Percentiles rank a stretch among this genome's conserved stretches.
Conservation (phyloP, 1,139 yeast species). For the Protomyces gravidus region DNA sequence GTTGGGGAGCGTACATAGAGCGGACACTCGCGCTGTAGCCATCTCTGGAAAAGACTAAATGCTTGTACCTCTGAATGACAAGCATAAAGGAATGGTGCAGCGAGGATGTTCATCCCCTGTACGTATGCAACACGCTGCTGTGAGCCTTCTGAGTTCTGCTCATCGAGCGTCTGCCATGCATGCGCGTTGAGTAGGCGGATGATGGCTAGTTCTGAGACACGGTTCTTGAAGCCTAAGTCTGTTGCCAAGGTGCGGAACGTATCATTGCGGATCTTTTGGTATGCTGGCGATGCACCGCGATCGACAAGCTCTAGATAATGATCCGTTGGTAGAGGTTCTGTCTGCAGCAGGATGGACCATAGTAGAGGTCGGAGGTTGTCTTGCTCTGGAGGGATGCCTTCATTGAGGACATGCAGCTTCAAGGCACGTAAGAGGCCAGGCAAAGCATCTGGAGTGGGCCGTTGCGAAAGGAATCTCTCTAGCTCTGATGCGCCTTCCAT, state of each 20-base stretch:
- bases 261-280: constrained; percentile 75
- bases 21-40: constrained; percentile 64
- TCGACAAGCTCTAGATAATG: constrained; percentile 55
- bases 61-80: constrained; percentile 85
- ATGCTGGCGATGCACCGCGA: constrained; percentile 55
- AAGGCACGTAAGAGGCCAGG: constrained; percentile 1
- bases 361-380: constrained; percentile 58
- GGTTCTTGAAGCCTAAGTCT: constrained; percentile 60
- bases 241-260: constrained; percentile 82
- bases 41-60: constrained; percentile 60
- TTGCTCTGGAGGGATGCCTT: constrained; percentile 8
- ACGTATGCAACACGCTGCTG: constrained; percentile 57
- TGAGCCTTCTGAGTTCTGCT: constrained; percentile 11
- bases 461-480: constrained; percentile 3
- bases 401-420: constrained; percentile 23
- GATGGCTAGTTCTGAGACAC: constrained; percentile 65
- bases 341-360: constrained; percentile 74
- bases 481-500: constrained; percentile 13
- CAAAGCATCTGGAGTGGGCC: constrained; percentile 1
- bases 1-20: constrained; percentile 66
- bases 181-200: constrained; percentile 68
- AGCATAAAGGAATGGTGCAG: constrained; percentile 78
- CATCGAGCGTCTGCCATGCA: constrained; percentile 50
- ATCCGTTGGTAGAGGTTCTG: constrained; percentile 52
- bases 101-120: constrained; percentile 84